Base-by-base conservation (phyloP, 1,284 basidiomycete genomes). In the Earliella scabrosa region DNA sequence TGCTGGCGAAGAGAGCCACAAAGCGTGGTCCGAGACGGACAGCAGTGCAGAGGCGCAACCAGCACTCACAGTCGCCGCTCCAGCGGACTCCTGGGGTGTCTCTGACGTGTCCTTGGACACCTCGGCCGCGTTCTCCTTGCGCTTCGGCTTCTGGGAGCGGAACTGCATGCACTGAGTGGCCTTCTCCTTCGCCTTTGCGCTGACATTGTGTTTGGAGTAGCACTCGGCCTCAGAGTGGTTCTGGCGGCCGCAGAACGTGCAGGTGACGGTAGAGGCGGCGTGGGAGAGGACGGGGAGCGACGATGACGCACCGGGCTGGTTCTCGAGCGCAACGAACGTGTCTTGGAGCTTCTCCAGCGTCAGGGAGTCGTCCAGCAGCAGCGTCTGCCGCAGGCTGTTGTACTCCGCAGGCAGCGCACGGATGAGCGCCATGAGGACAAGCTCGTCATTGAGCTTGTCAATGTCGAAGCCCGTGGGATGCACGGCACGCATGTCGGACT, bases 181-280 rank as follows among this genome's bases (percentile, higher is more conserved):
- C 20, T 40, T 40, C 38, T 40, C 38, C 20, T 40, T 40, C 7
- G 38, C 20, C 20, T 23, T 20, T 8, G 38, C 13, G 38, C 38
- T 40, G 5, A 20, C 20, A 23, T 40, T 14, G 38, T 20, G 23
- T 34, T 45, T 52, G 20, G 44, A 13, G 21, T 46, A 52, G 43
- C 51, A 52, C 51, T 52, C 68, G 35, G 8, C 35, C 35, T 36
- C 35, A n/a, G 35, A 4, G 70, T 70, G 9, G 69, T 73, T 73
- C 75, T 74, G 68, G 74, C 67, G 66, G 68, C 69, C 59, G 70
- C 71, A 59, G 72, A 40, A 40, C 20, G 38, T 14, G 38, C n/a
- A 40, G 38, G 7, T 14, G 38, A 40, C 18, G 69, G 48, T 66
- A 56, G 63, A 45, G 24, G 54, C 39, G 43, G 50, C 39, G 46